These are phyloP conservation scores for Claviceps quebecensis DNA, from an alignment of 2,329 filamentous ascomycete species.

Conservation along the genomic window DNA sequence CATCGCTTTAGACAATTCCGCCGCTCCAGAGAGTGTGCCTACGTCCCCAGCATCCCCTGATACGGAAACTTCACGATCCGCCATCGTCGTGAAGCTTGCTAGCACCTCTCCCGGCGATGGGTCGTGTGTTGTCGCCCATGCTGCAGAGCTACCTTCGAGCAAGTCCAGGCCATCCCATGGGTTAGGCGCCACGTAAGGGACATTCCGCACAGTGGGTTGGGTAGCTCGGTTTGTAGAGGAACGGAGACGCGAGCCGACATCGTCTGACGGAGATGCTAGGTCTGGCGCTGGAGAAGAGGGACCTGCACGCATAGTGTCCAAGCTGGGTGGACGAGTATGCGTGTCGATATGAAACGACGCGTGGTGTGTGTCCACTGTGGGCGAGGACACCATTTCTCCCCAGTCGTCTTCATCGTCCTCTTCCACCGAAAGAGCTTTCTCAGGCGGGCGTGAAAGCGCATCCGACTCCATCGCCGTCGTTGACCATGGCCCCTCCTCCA, in stretches of 20 bases:
- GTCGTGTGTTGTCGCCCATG: not conserved
- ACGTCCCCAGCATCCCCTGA: not conserved
- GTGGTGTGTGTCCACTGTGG: conserved; percentile 8
- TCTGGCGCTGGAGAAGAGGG: not conserved
- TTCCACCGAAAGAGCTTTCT: not conserved
- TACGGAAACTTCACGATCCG: not conserved
- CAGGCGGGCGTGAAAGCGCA: not conserved
- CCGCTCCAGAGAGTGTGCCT: too few relatives aligned
- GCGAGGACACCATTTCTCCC: conserved; percentile 42
- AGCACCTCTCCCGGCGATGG: not conserved
- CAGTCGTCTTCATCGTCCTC: conserved; percentile 40
- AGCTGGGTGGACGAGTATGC: not conserved
- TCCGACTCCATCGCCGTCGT: not conserved
- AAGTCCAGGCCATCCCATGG: not conserved
- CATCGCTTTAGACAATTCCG: too few relatives aligned
- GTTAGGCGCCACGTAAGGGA: not conserved
- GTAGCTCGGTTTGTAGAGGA: not conserved
- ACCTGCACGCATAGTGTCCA: not conserved
- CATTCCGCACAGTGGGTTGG: not conserved
- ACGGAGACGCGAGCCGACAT: too few relatives aligned
- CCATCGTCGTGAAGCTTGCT: not conserved
- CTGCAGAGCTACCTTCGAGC: not conserved
- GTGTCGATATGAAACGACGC: not conserved
- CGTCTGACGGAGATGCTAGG: not conserved
- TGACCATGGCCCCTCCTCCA: not conserved